Evolutionary conservation across 1,139 yeast species (phyloP).

Genomic region (Pichia sp.): DNA sequence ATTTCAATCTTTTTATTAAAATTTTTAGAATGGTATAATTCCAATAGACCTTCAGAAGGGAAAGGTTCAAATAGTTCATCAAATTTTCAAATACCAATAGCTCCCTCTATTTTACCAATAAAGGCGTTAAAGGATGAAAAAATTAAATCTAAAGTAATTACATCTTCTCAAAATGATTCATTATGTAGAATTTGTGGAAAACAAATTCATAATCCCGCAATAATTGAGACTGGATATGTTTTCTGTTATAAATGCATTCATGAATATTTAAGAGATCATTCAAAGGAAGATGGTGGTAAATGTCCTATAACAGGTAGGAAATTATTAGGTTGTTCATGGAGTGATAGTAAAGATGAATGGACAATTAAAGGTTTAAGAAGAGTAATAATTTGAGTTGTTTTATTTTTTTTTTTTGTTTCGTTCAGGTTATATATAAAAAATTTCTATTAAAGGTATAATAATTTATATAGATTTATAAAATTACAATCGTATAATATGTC

Average conservation of each 20-base stretch:
- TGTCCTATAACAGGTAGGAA: slow-evolving; percentile 82
- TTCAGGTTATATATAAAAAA: neutral
- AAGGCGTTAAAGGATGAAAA: slow-evolving; percentile 11
- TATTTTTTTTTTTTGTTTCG: neutral
- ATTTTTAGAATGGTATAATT: slow-evolving; percentile 93
- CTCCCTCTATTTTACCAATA: slow-evolving; percentile 54
- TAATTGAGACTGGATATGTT: slow-evolving; percentile 86
- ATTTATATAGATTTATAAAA: neutral
- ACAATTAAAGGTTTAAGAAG: slow-evolving; percentile 70
- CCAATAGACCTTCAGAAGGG: slow-evolving; percentile 2
- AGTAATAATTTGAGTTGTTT: slow-evolving; percentile 37
- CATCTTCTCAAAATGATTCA: slow-evolving; percentile 1
- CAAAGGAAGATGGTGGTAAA: slow-evolving; percentile 52
- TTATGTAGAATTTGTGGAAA: slow-evolving; percentile 70
- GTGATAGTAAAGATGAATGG: slow-evolving; percentile 54
- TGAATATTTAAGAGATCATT: slow-evolving; percentile 45
- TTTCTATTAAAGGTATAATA: neutral
- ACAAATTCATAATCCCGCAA: slow-evolving; percentile 69
- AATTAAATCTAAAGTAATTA: slow-evolving; percentile 15
- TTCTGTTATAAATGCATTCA: slow-evolving; percentile 86
- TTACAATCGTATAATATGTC: too few relatives aligned
- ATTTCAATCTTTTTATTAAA: slow-evolving; percentile 77
- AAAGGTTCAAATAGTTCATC: neutral
- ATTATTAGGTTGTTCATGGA: slow-evolving; percentile 68
- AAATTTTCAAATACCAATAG: slow-evolving; percentile 5